Percentiles rank a stretch among this genome's conserved stretches.
These are phyloP conservation scores for Diaporthe ampelina DNA, from an alignment of 2,329 filamentous ascomycete species.

Conservation along the genomic window DNA sequence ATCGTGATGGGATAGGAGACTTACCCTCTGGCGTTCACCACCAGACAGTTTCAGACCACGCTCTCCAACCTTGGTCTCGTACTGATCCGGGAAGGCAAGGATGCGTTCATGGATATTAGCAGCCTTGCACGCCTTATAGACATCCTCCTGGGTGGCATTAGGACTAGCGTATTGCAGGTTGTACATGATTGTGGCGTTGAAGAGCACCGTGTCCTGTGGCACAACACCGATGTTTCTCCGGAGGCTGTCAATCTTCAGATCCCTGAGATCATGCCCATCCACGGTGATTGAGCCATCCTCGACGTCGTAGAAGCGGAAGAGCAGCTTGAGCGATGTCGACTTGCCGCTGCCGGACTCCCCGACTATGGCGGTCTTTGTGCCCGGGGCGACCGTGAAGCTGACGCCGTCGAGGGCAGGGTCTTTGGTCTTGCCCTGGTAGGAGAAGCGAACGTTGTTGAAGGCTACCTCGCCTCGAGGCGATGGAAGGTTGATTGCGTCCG, in stretches of 20 bases:
- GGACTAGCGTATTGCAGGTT: constrained; percentile 93
- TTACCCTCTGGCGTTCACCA: constrained; percentile 87
- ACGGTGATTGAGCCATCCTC: constrained; percentile 60
- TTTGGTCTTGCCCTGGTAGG: constrained; percentile 56
- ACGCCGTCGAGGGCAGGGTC: constrained; percentile 56
- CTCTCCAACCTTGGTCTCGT: constrained; percentile 91
- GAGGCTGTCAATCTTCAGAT: constrained; percentile 88
- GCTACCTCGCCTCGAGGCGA: constrained; percentile 54
- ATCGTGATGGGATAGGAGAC: not conserved
- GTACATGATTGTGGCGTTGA: constrained; percentile 96
- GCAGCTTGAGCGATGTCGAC: constrained; percentile 63
- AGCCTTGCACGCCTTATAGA: constrained; percentile 84
- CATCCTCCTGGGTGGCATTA: constrained; percentile 82
- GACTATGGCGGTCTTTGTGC: constrained; percentile 61
- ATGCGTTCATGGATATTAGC: constrained; percentile 96
- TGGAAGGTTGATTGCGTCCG: constrained; percentile 52
- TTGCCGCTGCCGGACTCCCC: constrained; percentile 63
- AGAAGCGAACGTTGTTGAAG: constrained; percentile 59
- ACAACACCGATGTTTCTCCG: constrained; percentile 91
- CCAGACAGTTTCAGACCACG: constrained; percentile 88
- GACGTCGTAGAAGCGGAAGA: constrained; percentile 67
- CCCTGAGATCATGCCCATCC: constrained; percentile 75
- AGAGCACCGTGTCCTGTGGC: constrained; percentile 93
- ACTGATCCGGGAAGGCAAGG: constrained; percentile 87
- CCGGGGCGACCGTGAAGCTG: constrained; percentile 58